Base-by-base conservation (phyloP, 306 rosid species). In the Spatholobus suberectus region DNA sequence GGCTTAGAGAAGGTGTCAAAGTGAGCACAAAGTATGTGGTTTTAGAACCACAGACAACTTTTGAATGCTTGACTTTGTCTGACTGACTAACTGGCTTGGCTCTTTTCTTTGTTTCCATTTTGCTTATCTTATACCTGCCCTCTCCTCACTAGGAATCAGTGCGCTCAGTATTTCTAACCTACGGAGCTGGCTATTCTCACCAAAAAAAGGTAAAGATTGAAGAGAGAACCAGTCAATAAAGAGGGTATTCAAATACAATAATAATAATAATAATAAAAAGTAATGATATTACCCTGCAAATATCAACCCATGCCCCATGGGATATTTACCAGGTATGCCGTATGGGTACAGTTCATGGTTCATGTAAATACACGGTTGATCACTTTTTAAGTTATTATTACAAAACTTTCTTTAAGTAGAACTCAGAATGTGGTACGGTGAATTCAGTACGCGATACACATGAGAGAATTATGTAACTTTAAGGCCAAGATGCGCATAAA, bases 51-150 rank as follows among this genome's bases (percentile, higher is more conserved):
- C 67, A 59, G 10, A 58, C 14, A 62, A 77, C 63, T 27, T 73
- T 75, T 34, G 44, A 76, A 74, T 26, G 63, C 76, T 86, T 86
- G 91, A 90, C 90, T 86, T 68, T 2, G 82, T 88, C 88, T 86
- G 84, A 76, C 88, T 74, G 20, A 49, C 41, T 14, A 13, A 66
- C 74, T 38, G 73, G 73, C 44, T 66, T 13, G 24, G 4, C 14
- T 41, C 40, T 54, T 40, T 43, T 57, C 26, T 75, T 70, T 27
- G 77, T 73, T 62, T 54, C 70, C 76, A 12, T 32, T 59, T 84
- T 51, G 13, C 54, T 14, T 54, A 65, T 55, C 21, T 73, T 62
- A 40, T 43, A 41, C 54, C 67, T 34, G 61, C 58, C 32, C 52
- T 55, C 62, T 75, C 63, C 76, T 65, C 40, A 3, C 69, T 75